Conservation (phyloP, 1,284 basidiomycete genomes). For the Neonothopanus nambi region DNA sequence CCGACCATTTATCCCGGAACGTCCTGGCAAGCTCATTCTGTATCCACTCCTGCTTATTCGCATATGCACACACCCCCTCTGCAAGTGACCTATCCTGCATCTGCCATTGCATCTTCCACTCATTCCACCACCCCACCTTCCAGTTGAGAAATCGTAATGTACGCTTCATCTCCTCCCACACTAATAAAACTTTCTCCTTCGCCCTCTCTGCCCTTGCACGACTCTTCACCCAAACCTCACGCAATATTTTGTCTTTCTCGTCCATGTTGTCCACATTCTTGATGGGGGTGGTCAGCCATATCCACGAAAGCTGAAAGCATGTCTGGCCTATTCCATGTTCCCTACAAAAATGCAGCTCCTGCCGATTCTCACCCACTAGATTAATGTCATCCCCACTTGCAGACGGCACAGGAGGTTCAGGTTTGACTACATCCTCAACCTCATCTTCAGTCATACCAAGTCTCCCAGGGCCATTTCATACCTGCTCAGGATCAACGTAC, state of each 20-base stretch:
- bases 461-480: background rate
- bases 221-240: conserved; percentile 10
- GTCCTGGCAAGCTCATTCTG: too few species aligned
- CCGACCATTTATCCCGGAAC: too few species aligned
- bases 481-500: background rate
- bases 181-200: background rate
- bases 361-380: background rate
- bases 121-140: background rate
- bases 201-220: conserved; percentile 12
- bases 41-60: background rate
- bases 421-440: background rate
- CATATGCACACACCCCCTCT: background rate
- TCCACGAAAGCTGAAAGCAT: background rate
- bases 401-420: too few species aligned
- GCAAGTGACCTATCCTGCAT: background rate
- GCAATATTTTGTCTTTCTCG: background rate
- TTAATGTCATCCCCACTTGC: too few species aligned
- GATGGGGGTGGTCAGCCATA: background rate
- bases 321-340: background rate
- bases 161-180: conserved; percentile 11
- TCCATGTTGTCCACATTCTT: background rate
- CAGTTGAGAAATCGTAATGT: background rate
- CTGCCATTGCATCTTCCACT: background rate
- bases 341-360: background rate
- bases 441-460: background rate